phyloP scores from a whole-genome alignment of 2,329 filamentous ascomycete species.

The Lachnellula hyalina region DNA sequence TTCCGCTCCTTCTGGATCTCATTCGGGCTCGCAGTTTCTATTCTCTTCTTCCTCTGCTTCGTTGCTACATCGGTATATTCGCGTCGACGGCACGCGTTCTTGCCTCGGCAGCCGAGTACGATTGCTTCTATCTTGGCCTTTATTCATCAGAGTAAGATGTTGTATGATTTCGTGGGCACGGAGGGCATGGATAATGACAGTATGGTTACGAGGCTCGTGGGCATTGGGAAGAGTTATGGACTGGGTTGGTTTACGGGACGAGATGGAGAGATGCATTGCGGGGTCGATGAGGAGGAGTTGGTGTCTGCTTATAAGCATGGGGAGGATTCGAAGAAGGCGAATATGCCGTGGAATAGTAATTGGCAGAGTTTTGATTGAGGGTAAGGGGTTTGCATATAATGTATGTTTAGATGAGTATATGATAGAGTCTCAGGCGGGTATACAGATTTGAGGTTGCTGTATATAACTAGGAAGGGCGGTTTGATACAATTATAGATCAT shows the following conservation, averaged over 20 bases:
- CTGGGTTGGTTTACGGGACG: conserved; percentile 72
- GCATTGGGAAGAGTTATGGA: conserved; percentile 63
- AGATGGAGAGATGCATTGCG: conserved; percentile 69
- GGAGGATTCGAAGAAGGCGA: conserved; percentile 26
- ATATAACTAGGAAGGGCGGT: too few species aligned
- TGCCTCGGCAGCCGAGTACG: conserved; percentile 73
- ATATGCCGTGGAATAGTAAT: conserved; percentile 27
- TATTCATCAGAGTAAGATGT: conserved; percentile 76
- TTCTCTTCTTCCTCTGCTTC: conserved; percentile 52
- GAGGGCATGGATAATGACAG: conserved; percentile 48
- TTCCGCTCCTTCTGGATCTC: conserved; percentile 61
- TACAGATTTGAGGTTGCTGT: neutral
- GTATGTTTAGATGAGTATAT: neutral
- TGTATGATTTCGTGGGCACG: conserved; percentile 69
- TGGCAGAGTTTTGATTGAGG: conserved; percentile 25
- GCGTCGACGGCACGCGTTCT: conserved; percentile 61
- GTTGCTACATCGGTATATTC: conserved; percentile 56
- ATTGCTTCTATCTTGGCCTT: conserved; percentile 72
- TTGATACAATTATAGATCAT: neutral
- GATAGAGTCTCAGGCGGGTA: neutral
- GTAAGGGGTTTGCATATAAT: neutral
- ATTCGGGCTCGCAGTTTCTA: conserved; percentile 54
- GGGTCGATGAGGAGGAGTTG: conserved; percentile 72
- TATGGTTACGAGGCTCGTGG: conserved; percentile 57
- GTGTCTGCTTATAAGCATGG: conserved; percentile 57